phyloP scores from a whole-genome alignment of 2,329 filamentous ascomycete species.

The Ophidiomyces ophidiicola region DNA sequence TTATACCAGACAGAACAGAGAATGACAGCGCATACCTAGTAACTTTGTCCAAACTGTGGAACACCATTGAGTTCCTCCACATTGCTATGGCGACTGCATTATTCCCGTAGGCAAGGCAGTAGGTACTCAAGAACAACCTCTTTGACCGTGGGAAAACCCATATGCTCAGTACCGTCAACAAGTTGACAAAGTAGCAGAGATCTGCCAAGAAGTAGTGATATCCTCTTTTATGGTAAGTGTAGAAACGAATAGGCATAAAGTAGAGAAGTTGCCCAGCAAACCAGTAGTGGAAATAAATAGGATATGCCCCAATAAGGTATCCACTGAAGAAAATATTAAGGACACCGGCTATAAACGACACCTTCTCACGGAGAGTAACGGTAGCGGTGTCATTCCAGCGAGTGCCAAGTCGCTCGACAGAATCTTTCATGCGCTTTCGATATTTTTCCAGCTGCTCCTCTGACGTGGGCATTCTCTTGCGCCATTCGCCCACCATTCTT shows the following conservation, averaged over 20 bases:
- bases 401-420: conserved; percentile 73
- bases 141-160: conserved; percentile 89
- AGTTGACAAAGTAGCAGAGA: conserved; percentile 95
- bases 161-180: conserved; percentile 66
- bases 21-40: conserved; percentile 51
- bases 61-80: conserved; percentile 98
- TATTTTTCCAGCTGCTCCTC: conserved; percentile 92
- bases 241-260: conserved; percentile 93
- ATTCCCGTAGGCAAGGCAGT: conserved; percentile 88
- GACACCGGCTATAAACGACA: conserved; percentile 90
- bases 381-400: conserved; percentile 83
- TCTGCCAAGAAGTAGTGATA: conserved; percentile 97
- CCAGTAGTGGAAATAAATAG: conserved; percentile 83
- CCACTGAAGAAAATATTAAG: conserved; percentile 96
- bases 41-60: conserved; percentile 97
- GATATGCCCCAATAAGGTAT: conserved; percentile 76
- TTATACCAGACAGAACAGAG: background rate
- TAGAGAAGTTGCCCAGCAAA: conserved; percentile 78
- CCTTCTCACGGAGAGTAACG: conserved; percentile 82
- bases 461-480: conserved; percentile 68
- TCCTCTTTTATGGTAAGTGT: conserved; percentile 78
- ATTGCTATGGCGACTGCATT: conserved; percentile 96
- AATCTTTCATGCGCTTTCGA: conserved; percentile 69
- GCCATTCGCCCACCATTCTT: conserved; percentile 86
- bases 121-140: conserved; percentile 80